Evolutionary conservation across 2,329 filamentous ascomycete genomes (phyloP).

Genomic region (Myriosclerotinia scirpicola): DNA sequence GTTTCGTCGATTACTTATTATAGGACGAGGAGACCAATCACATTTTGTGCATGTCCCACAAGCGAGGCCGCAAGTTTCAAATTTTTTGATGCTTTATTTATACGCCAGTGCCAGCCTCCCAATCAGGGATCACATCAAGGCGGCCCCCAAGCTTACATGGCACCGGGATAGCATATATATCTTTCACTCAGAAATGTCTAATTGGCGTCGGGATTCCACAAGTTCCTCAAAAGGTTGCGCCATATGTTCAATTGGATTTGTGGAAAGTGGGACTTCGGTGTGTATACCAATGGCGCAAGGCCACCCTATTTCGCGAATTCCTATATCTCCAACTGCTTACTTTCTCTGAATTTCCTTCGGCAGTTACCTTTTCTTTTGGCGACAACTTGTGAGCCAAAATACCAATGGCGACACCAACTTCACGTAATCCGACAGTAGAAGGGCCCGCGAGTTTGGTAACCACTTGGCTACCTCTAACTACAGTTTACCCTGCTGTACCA

Average conservation of each 20-base stretch:
- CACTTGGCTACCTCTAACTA: slow-evolving; percentile 20
- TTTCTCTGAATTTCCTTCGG: background rate
- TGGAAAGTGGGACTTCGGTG: background rate
- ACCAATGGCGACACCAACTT: slow-evolving; percentile 11
- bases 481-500: slow-evolving; percentile 17
- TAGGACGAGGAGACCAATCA: background rate
- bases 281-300: background rate
- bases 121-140: background rate
- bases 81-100: too few relatives aligned
- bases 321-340: background rate
- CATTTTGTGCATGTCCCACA: background rate
- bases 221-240: background rate
- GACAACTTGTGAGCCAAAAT: background rate
- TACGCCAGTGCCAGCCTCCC: too few relatives aligned
- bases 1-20: background rate
- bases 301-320: background rate
- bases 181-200: background rate
- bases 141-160: background rate
- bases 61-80: too few relatives aligned
- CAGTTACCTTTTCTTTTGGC: background rate
- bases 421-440: slow-evolving; percentile 8
- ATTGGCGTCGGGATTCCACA: background rate
- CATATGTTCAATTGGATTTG: too few relatives aligned
- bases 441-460: background rate
- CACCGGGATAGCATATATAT: background rate